These are phyloP conservation scores for Caryopteris hybrid DNA, from an alignment of 305 asterid species.

Conservation along the genomic window DNA sequence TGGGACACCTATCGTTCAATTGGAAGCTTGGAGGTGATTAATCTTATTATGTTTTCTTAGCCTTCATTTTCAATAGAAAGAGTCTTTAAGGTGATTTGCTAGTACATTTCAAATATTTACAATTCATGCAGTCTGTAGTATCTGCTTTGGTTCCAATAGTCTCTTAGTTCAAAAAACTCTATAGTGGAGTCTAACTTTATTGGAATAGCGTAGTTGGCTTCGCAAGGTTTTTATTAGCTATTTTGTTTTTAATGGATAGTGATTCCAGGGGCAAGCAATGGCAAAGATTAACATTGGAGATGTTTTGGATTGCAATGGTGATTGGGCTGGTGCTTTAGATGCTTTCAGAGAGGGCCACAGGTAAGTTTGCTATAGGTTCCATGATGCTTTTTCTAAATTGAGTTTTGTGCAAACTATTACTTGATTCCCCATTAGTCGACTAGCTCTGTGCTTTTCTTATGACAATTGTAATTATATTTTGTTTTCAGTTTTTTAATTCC, in stretches of 20 bases:
- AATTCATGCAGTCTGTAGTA: not conserved
- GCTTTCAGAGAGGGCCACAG: slow-evolving; percentile 81
- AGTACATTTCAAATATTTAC: not conserved
- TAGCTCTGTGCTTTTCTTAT: slow-evolving; percentile 2
- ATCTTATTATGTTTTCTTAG: slow-evolving; percentile 2
- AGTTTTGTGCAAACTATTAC: not conserved
- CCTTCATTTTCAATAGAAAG: slow-evolving; percentile 15
- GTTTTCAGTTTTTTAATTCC: not conserved
- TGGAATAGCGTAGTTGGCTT: not conserved
- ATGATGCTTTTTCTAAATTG: slow-evolving; percentile 1
- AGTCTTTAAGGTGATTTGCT: not conserved
- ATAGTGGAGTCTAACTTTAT: slow-evolving; percentile 1
- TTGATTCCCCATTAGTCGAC: slow-evolving; percentile 5
- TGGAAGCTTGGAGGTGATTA: slow-evolving; percentile 89
- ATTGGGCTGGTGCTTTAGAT: slow-evolving; percentile 64
- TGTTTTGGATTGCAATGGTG: slow-evolving; percentile 69
- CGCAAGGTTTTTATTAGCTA: not conserved
- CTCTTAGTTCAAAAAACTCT: slow-evolving; percentile 4
- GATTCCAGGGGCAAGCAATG: slow-evolving; percentile 86
- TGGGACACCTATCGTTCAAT: slow-evolving; percentile 64
- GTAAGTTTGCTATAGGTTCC: slow-evolving; percentile 30
- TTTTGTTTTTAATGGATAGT: slow-evolving; percentile 22
- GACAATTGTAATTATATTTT: slow-evolving; percentile 1
- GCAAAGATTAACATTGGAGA: slow-evolving; percentile 84
- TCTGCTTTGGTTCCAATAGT: not conserved